phyloP scores from a whole-genome alignment of 345 rosid species.

The Aquilaria sinensis region DNA sequence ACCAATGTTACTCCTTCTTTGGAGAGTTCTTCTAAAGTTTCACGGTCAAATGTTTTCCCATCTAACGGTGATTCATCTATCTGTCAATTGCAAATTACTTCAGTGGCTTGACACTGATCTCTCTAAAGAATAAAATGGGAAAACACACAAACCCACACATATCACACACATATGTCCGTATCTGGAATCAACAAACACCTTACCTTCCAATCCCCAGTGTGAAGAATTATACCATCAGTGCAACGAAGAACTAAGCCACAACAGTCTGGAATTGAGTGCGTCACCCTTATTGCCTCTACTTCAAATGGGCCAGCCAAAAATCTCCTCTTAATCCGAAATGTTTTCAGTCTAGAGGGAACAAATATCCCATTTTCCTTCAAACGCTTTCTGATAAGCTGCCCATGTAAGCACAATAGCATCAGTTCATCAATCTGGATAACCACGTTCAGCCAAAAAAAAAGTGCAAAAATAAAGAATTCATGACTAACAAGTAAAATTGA shows the following conservation, averaged over 20 bases:
- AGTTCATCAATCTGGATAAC: not conserved
- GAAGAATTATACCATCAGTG: constrained; percentile 94
- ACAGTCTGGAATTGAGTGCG: constrained; percentile 99
- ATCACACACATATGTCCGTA: too few relatives aligned
- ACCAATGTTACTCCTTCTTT: constrained; percentile 99
- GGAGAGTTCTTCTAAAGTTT: constrained; percentile 78
- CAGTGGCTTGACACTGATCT: constrained; percentile 13
- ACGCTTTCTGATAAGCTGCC: constrained; percentile 87
- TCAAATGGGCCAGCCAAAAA: constrained; percentile 98
- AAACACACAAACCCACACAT: not conserved
- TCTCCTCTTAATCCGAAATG: constrained; percentile 56
- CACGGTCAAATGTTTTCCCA: constrained; percentile 84
- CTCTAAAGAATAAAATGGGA: constrained; percentile 4
- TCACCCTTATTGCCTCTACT: constrained; percentile 89
- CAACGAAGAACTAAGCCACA: constrained; percentile 95
- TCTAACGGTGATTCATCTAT: constrained; percentile 96
- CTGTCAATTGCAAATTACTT: constrained; percentile 34
- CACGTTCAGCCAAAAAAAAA: constrained; percentile 4
- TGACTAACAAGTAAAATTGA: not conserved
- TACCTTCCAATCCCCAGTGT: constrained; percentile 99
- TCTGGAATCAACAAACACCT: constrained; percentile 8
- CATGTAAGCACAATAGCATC: constrained; percentile 11
- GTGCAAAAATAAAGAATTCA: constrained; percentile 1
- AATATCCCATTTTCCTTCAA: constrained; percentile 95
- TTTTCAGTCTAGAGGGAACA: constrained; percentile 83